Base-by-base conservation (phyloP, 2,329 filamentous ascomycete species). In the Myriosclerotinia duriaeana region DNA sequence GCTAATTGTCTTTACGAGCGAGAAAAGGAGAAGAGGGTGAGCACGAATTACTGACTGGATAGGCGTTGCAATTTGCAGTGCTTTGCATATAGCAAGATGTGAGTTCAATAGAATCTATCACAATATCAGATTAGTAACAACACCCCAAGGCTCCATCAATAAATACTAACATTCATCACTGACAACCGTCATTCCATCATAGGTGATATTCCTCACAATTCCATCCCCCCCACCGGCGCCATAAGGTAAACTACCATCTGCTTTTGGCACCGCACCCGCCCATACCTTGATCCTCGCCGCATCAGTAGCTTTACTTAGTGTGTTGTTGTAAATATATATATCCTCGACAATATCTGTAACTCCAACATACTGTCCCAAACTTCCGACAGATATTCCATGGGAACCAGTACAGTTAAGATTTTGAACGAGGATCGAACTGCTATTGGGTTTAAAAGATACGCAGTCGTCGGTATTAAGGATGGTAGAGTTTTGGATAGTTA, bases 211-310 rank as follows among this genome's bases (percentile, higher is more conserved):
- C 68, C 80, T 79, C 59, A 89, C 85, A 42, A 78, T 78, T n/a
- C 87, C 87, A 6, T 76, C 77, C 48, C 87, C 87, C 34, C 86
- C 86, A 54, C 85, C 86, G 5, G 84, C 53, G 3, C 62, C 84
- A 73, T 85, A 82, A 61, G 85, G 82, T 38, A 79, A 22, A 36
- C 30, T 60, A 17, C 56, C 81, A 2, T 82, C 74, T 8, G 87
- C 77, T 0, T 81, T 80, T 1, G 83, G 81, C 4, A 79, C 72
- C 4, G 56, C 65, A 8, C 70, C 70, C 5, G 67, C 84, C 84
- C 85, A 89, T 71, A 87, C 85, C 77, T 89, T 89, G 78, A 89
- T 88, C 66, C 86, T 84, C 0, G 85, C 86, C 54, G 84, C 85
- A 69, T 88, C 83, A 53, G 81, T 77, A n/a, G 79, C 79, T 67